Evolutionary conservation across 768 basidiomycete species (phyloP).

Genomic region (Clitopilus passeckerianus): DNA sequence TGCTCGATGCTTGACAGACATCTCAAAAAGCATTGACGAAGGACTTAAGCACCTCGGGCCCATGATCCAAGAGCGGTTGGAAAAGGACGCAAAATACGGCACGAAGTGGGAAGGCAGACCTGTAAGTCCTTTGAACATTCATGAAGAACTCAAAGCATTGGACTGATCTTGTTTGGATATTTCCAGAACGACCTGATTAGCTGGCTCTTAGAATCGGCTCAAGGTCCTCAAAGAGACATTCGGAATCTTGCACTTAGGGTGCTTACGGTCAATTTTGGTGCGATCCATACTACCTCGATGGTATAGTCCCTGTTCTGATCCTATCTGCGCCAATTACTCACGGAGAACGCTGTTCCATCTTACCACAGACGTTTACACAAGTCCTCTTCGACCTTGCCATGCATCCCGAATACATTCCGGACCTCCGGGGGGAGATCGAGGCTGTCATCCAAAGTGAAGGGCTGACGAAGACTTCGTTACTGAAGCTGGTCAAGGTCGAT

Average conservation of each 20-base stretch:
- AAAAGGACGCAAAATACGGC: slow-evolving; percentile 23
- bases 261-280: slow-evolving; percentile 21
- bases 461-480: slow-evolving; percentile 24
- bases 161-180: not conserved
- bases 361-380: slow-evolving; percentile 14
- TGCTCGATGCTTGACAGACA: slow-evolving; percentile 14
- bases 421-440: slow-evolving; percentile 32
- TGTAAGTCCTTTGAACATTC: slow-evolving; percentile 9
- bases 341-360: not conserved
- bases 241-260: slow-evolving; percentile 16
- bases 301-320: slow-evolving; percentile 5
- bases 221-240: slow-evolving; percentile 13
- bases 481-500: slow-evolving; percentile 33
- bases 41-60: slow-evolving; percentile 23
- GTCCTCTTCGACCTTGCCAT: slow-evolving; percentile 21
- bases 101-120: slow-evolving; percentile 30
- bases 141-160: not conserved
- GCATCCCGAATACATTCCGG: slow-evolving; percentile 16
- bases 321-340: not conserved
- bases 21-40: slow-evolving; percentile 15
- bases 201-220: slow-evolving; percentile 22
- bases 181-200: slow-evolving; percentile 22
- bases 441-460: slow-evolving; percentile 21
- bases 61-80: slow-evolving; percentile 23
- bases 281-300: slow-evolving; percentile 23